Base-by-base conservation (phyloP, 176 grass and related monocot genomes). In the Hsuehochloa calcarea region DNA sequence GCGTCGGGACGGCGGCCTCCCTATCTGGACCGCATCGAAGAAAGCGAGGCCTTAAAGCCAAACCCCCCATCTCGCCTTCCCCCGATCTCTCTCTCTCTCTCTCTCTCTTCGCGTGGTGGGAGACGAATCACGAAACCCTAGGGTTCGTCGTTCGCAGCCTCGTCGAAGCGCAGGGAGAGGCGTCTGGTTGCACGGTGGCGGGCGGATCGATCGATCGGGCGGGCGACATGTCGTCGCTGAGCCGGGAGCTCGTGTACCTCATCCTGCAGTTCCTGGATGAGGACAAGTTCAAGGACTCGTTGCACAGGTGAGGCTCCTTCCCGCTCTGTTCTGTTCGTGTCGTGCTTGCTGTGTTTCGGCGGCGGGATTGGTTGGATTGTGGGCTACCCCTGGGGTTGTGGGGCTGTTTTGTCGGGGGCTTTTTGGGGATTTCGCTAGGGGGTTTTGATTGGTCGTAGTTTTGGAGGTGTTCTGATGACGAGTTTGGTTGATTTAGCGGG, bases 201-300 rank as follows among this genome's bases (percentile, higher is more conserved):
- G 25, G n/a, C 25, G 55, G 34, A 39, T 84, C 58, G 85, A 88
- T 91, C 86, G 87, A 87, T 43, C 46, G 8, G 62, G 59, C 62
- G 19, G 86, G 60, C 40, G 71, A 59, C 71, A 95, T 95, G 95
- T 84, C 92, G 84, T 94, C 95, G 77, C 80, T 97, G 70, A 94
- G 92, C 88, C 89, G 95, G 52, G 95, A 97, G 82, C 95, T 97
- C 61, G 95, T 97, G 66, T 97, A 93, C 78, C 92, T 97, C 85
- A 97, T 97, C 90, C 92, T 97, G 10, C 95, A 97, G 90, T 97
- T 97, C 85, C 90, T 97, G 38, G 95, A 97, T 51, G 95, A 97
- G 79, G 90, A 95, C 82, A 97, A 97, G 89, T 97, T 95, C 40
- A 95, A 94, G 79, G 92, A 97, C 76, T 91, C 95, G 65, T 90